These are phyloP conservation scores for Tulasnella sp. DNA, from an alignment of 768 basidiomycete genomes.

Conservation along the genomic window DNA sequence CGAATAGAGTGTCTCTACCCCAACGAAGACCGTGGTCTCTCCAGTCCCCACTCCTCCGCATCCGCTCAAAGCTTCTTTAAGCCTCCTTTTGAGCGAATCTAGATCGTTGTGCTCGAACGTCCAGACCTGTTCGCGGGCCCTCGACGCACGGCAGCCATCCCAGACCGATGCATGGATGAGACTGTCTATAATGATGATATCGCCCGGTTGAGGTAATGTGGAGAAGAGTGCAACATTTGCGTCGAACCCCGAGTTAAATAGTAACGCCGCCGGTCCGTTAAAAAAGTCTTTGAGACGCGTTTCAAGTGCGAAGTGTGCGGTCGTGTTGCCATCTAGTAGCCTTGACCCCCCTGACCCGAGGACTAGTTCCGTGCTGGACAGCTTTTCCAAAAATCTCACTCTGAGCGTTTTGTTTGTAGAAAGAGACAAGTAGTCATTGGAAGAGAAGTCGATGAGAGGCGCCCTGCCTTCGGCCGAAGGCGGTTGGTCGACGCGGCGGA, in stretches of 20 bases:
- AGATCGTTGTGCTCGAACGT: conserved; percentile 74
- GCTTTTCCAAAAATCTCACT: conserved; percentile 53
- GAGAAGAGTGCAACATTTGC: conserved; percentile 88
- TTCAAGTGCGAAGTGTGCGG: conserved; percentile 68
- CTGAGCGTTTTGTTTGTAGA: conserved; percentile 58
- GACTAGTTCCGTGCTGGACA: conserved; percentile 49
- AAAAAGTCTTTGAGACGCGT: conserved; percentile 63
- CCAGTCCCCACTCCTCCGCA: conserved; percentile 43
- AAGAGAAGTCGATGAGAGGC: conserved; percentile 63
- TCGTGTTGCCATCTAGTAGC: conserved; percentile 69
- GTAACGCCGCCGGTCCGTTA: conserved; percentile 57
- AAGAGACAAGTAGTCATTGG: conserved; percentile 90
- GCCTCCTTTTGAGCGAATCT: conserved; percentile 44
- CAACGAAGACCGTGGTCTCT: conserved; percentile 60
- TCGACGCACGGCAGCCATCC: conserved; percentile 75
- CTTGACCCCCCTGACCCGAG: conserved; percentile 87
- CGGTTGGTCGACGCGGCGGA: conserved; percentile 28
- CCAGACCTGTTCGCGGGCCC: conserved; percentile 40
- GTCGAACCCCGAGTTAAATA: conserved; percentile 93
- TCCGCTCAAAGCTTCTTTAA: conserved; percentile 45
- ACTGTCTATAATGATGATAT: conserved; percentile 78
- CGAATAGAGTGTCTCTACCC: conserved; percentile 85
- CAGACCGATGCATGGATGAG: conserved; percentile 89
- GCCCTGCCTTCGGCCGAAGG: conserved; percentile 30
- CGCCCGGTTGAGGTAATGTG: conserved; percentile 69